Conservation (phyloP, 1,139 yeast genomes). For the Geotrichum reessii region DNA sequence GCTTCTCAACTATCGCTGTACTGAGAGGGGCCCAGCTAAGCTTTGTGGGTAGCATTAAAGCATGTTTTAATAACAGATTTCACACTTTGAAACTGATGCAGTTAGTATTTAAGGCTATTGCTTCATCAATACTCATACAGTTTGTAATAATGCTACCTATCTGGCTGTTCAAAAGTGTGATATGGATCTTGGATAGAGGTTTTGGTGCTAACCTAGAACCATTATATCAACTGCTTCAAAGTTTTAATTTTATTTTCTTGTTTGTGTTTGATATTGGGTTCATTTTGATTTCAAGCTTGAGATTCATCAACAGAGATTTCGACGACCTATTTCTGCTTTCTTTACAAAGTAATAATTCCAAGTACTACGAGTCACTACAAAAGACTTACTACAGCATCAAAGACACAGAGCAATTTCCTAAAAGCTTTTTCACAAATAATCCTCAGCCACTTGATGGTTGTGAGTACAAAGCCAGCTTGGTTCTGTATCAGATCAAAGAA, state of each 20-base stretch:
- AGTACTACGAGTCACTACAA: not conserved
- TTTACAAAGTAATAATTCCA: not conserved
- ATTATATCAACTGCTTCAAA: not conserved
- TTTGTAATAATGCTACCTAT: not conserved
- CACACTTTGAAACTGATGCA: not conserved
- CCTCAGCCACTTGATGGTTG: not conserved
- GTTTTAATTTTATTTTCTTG: not conserved
- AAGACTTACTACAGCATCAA: not conserved
- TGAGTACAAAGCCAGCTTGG: conserved; percentile 4
- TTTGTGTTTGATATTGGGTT: not conserved
- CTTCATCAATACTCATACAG: not conserved
- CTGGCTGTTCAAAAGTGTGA: not conserved
- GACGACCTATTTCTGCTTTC: not conserved
- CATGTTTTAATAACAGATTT: conserved; percentile 34
- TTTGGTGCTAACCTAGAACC: not conserved
- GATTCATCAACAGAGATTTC: not conserved
- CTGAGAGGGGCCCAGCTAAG: conserved; percentile 51
- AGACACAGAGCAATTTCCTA: not conserved
- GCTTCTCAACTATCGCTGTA: conserved; percentile 46
- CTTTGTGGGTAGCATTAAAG: conserved; percentile 45
- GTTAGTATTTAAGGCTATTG: not conserved
- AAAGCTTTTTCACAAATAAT: not conserved
- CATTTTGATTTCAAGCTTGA: not conserved
- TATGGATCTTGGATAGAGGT: not conserved
- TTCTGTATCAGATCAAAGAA: not conserved